Conservation (phyloP, 2,329 filamentous ascomycete species). For the Claviceps sp. region DNA sequence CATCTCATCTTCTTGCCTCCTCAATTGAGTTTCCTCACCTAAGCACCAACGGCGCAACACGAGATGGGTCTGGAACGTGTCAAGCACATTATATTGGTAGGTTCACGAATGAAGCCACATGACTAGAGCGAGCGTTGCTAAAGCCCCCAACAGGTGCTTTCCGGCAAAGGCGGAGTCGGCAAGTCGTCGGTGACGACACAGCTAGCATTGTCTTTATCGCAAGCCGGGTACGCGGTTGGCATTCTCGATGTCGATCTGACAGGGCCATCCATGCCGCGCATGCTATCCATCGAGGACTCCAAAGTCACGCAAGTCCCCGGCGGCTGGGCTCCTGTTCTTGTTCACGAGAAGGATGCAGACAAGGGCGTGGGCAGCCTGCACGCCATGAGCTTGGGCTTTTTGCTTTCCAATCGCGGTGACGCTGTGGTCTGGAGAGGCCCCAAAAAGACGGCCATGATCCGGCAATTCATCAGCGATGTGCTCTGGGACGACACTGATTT, state of each 20-base stretch:
- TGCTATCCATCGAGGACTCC: slow-evolving; percentile 77
- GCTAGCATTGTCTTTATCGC: slow-evolving; percentile 75
- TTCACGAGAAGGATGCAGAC: slow-evolving; percentile 49
- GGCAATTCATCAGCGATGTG: slow-evolving; percentile 87
- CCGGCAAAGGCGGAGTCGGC: slow-evolving; percentile 93
- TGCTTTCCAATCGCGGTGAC: slow-evolving; percentile 70
- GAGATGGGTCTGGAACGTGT: slow-evolving; percentile 38
- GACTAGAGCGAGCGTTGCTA: neutral
- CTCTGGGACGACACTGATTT: slow-evolving; percentile 83
- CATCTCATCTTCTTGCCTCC: no score
- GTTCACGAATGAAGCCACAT: neutral
- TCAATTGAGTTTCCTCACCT: no score
- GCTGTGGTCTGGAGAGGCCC: slow-evolving; percentile 96
- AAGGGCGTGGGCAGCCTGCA: slow-evolving; percentile 49
- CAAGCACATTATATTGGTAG: slow-evolving; percentile 64
- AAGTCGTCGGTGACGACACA: slow-evolving; percentile 98
- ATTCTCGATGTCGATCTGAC: slow-evolving; percentile 95
- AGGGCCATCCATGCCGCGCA: slow-evolving; percentile 87
- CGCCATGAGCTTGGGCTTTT: slow-evolving; percentile 89
- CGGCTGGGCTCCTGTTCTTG: slow-evolving; percentile 81
- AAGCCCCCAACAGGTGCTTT: slow-evolving; percentile 47
- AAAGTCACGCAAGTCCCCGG: slow-evolving; percentile 86
- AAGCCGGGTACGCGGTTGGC: slow-evolving; percentile 78
- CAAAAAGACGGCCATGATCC: slow-evolving; percentile 98
- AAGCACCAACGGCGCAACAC: neutral